Evolutionary conservation across 257 asterid genomes (phyloP).

Genomic region (Solanum stenotomum): DNA sequence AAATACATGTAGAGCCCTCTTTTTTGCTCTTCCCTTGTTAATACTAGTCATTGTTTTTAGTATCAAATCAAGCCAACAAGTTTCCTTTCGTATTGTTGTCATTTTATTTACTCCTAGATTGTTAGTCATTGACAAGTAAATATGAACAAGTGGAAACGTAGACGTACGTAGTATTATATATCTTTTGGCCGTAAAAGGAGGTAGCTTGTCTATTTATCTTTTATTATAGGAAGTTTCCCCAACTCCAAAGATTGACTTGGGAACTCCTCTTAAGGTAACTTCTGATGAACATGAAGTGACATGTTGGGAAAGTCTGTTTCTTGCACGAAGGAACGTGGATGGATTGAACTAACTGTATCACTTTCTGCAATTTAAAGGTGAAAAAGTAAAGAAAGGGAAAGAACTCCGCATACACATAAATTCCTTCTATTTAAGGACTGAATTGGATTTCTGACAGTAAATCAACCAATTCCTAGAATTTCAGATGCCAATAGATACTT

Average conservation of each 20-base stretch:
- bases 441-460: background rate
- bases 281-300: background rate
- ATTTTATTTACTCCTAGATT: background rate
- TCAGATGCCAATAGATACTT: background rate
- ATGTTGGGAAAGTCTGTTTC: background rate
- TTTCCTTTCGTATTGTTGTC: background rate
- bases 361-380: background rate
- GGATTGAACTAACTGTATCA: background rate
- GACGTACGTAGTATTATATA: background rate
- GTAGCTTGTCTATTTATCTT: background rate
- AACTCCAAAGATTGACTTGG: background rate
- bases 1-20: constrained; percentile 53
- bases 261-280: background rate
- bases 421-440: background rate
- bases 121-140: background rate
- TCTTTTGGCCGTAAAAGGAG: background rate
- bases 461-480: background rate
- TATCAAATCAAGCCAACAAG: background rate
- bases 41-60: background rate
- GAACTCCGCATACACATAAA: no score
- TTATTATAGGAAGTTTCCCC: background rate
- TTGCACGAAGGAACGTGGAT: background rate
- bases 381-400: background rate
- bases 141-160: background rate
- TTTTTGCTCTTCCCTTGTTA: constrained; percentile 86